A percentile compares a stretch with the other conserved stretches of the same genome.
phyloP scores from a whole-genome alignment of 805 yeast genomes.

The Blastobotrys attinorum region DNA sequence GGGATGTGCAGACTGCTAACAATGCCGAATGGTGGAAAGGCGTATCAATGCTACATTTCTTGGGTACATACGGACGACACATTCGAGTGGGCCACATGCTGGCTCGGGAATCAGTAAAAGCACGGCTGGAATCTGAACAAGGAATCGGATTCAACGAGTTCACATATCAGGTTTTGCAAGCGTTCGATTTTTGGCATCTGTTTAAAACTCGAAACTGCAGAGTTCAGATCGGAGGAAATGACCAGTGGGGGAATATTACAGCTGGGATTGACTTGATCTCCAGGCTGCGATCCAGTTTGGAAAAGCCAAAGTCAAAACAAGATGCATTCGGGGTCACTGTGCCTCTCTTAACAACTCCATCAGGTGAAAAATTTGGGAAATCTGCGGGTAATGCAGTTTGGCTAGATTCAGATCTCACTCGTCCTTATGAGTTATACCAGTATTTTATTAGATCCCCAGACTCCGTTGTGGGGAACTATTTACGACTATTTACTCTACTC shows the following conservation, averaged over 20 bases:
- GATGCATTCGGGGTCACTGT: slow-evolving; percentile 69
- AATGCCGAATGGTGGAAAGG: slow-evolving; percentile 84
- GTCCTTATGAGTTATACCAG: slow-evolving; percentile 78
- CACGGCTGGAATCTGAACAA: slow-evolving; percentile 54
- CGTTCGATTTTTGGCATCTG: slow-evolving; percentile 85
- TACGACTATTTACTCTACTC: slow-evolving; percentile 72
- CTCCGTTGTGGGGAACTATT: slow-evolving; percentile 57
- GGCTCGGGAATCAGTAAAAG: slow-evolving; percentile 78
- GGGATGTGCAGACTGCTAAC: slow-evolving; percentile 44
- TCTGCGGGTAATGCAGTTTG: slow-evolving; percentile 96
- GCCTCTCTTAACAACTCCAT: slow-evolving; percentile 78
- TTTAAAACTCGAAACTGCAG: slow-evolving; percentile 50
- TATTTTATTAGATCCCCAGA: slow-evolving; percentile 76
- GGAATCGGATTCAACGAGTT: slow-evolving; percentile 94
- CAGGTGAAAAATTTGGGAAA: slow-evolving; percentile 92
- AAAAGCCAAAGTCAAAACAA: slow-evolving; percentile 9
- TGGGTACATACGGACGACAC: slow-evolving; percentile 66
- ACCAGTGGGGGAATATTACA: slow-evolving; percentile 97
- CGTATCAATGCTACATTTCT: slow-evolving; percentile 66
- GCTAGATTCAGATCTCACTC: slow-evolving; percentile 64
- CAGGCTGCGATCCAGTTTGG: slow-evolving; percentile 36
- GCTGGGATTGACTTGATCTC: slow-evolving; percentile 88
- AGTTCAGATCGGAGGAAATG: slow-evolving; percentile 89
- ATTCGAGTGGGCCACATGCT: slow-evolving; percentile 83
- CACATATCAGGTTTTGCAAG: slow-evolving; percentile 86